Evolutionary conservation across 2,329 filamentous ascomycete species (phyloP).

Genomic region (Aspergillus sclerotialis): DNA sequence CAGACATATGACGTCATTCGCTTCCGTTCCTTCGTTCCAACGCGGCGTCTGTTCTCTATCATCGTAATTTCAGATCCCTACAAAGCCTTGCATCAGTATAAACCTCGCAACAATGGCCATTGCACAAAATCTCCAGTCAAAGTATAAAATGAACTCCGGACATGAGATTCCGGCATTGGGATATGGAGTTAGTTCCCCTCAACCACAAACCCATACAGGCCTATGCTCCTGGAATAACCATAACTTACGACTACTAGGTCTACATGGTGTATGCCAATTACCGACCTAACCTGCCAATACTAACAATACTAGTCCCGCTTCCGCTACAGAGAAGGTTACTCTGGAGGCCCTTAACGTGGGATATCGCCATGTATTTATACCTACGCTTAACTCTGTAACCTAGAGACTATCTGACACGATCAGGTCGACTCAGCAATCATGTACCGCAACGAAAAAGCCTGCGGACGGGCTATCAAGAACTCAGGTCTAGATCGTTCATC

Average conservation of each 20-base stretch:
- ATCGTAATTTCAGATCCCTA: too few species aligned
- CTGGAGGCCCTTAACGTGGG: constrained; percentile 21
- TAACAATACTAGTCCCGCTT: constrained; percentile 15
- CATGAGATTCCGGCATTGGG: constrained; percentile 56
- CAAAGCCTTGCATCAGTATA: too few species aligned
- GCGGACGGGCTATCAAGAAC: constrained; percentile 59
- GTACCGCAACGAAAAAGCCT: constrained; percentile 66
- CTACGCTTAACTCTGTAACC: not conserved
- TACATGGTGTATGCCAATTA: constrained; percentile 27
- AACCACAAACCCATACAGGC: not conserved
- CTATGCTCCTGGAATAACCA: not conserved
- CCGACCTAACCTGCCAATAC: too few species aligned
- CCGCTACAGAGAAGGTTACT: constrained; percentile 18
- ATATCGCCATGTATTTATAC: constrained; percentile 23
- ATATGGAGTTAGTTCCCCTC: constrained; percentile 45
- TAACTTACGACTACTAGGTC: too few species aligned
- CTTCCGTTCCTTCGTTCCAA: too few species aligned
- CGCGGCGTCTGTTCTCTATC: too few species aligned
- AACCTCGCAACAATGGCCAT: constrained; percentile 9
- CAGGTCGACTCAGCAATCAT: constrained; percentile 55
- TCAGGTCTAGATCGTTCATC: constrained; percentile 56
- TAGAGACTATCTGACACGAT: not conserved
- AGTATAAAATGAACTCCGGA: constrained; percentile 50
- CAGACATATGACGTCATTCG: too few species aligned
- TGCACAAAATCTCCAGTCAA: constrained; percentile 23